phyloP scores from a whole-genome alignment of 805 yeast species.

The Ogataea henricii region DNA sequence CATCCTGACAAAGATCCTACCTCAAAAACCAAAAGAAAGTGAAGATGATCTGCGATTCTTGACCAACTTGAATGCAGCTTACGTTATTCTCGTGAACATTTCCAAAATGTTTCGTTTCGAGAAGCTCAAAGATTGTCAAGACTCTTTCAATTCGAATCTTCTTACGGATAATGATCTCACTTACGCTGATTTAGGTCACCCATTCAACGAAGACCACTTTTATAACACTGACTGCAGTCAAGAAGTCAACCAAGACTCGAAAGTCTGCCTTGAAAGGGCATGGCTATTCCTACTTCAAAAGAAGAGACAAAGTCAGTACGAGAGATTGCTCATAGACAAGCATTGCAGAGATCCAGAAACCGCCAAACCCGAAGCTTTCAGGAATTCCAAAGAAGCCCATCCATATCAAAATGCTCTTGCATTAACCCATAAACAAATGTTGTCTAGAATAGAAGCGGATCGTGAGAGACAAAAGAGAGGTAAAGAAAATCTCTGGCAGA shows the following conservation, averaged over 20 bases:
- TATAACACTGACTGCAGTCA: conserved; percentile 6
- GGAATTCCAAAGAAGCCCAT: conserved; percentile 8
- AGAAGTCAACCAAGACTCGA: background rate
- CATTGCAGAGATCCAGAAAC: conserved; percentile 28
- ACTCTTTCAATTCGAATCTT: conserved; percentile 35
- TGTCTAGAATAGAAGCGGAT: conserved; percentile 87
- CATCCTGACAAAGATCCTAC: conserved; percentile 40
- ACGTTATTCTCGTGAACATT: conserved; percentile 28
- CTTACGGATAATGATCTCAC: conserved; percentile 41
- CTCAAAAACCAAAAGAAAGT: conserved; percentile 24
- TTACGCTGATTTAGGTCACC: conserved; percentile 31
- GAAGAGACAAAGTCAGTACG: conserved; percentile 54
- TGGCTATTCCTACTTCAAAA: conserved; percentile 51
- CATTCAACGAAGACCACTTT: conserved; percentile 33
- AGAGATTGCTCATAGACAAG: conserved; percentile 43
- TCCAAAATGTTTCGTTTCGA: conserved; percentile 24
- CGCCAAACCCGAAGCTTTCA: conserved; percentile 14
- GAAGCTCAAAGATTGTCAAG: conserved; percentile 26
- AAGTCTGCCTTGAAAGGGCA: conserved; percentile 25
- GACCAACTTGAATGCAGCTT: conserved; percentile 33
- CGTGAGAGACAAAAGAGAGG: conserved; percentile 86
- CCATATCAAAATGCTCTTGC: background rate
- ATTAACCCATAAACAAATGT: conserved; percentile 48
- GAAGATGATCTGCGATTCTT: conserved; percentile 25
- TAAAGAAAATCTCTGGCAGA: conserved; percentile 80